Evolutionary conservation across 768 basidiomycete genomes (phyloP).

Genomic region (Mycena metata): DNA sequence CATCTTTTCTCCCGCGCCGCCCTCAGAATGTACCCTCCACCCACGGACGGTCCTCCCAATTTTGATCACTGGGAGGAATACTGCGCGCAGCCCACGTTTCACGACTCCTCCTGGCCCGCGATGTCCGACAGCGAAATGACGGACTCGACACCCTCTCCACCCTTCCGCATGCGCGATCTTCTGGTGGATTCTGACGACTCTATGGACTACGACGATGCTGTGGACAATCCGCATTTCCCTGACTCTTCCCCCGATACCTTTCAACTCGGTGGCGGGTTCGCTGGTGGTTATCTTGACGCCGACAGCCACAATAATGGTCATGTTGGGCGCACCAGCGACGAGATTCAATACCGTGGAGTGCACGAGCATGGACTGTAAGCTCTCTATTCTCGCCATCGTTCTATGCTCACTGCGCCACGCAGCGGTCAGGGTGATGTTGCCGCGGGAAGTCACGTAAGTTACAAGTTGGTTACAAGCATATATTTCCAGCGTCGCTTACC

Average conservation of each 20-base stretch:
- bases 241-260: neutral
- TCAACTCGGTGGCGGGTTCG: neutral
- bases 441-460: neutral
- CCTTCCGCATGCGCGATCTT: neutral
- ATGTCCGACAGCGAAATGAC: neutral
- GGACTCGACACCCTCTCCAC: conserved; percentile 3
- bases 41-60: neutral
- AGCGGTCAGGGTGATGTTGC: neutral
- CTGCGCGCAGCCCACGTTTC: neutral
- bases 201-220: neutral
- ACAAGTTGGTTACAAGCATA: neutral
- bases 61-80: neutral
- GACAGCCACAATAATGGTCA: neutral
- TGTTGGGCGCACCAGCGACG: neutral
- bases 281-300: neutral
- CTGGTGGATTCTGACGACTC: neutral
- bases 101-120: neutral
- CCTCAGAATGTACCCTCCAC: conserved; percentile 1
- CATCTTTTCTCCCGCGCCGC: neutral
- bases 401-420: conserved; percentile 12
- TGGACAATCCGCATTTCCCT: neutral
- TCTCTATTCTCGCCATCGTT: neutral
- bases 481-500: neutral
- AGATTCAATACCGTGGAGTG: neutral
- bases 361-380: conserved; percentile 9